A percentile compares a stretch with the other conserved stretches of the same genome.
These are phyloP conservation scores for Saprolegnia parasitica DNA, from an alignment of 352 stramenopile species.

Conservation along the genomic window DNA sequence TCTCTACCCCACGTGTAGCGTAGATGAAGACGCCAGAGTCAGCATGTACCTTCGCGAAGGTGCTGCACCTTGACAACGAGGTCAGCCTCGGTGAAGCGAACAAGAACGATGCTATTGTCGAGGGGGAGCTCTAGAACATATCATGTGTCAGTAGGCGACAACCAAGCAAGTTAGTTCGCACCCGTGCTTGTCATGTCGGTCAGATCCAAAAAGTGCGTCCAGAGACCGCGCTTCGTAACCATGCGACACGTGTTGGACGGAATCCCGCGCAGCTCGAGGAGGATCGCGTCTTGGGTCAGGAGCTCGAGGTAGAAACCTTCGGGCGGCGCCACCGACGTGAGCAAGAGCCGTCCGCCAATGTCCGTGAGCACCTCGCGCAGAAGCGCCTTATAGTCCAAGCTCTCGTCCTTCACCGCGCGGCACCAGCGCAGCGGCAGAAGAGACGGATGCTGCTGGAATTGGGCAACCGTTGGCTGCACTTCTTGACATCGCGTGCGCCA, in stretches of 20 bases:
- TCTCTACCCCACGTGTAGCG: slow-evolving; percentile 4
- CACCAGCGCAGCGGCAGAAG: slow-evolving; percentile 4
- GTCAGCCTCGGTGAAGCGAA: slow-evolving; percentile 5
- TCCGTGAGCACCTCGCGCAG: slow-evolving; percentile 10
- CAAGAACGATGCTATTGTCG: slow-evolving; percentile 8
- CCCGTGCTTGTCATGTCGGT: not conserved
- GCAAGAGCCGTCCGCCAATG: not conserved
- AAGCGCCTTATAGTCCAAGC: not conserved
- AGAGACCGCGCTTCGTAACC: slow-evolving; percentile 12
- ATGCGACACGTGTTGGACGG: slow-evolving; percentile 1
- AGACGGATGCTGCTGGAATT: not conserved
- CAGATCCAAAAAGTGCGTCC: not conserved
- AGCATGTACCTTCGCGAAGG: slow-evolving; percentile 6
- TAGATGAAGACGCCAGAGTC: not conserved
- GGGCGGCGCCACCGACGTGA: not conserved
- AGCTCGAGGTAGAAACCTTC: slow-evolving; percentile 19
- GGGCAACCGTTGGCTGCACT: not conserved
- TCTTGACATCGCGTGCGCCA: not conserved
- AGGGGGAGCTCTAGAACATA: not conserved
- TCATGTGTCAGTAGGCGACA: no score
- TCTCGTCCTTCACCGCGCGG: slow-evolving; percentile 6
- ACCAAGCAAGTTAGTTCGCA: no score
- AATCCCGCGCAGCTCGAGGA: not conserved
- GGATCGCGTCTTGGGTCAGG: not conserved
- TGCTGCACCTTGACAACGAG: slow-evolving; percentile 5